Conservation (phyloP, 352 stramenopile genomes). For the Ophiocytium majus region DNA sequence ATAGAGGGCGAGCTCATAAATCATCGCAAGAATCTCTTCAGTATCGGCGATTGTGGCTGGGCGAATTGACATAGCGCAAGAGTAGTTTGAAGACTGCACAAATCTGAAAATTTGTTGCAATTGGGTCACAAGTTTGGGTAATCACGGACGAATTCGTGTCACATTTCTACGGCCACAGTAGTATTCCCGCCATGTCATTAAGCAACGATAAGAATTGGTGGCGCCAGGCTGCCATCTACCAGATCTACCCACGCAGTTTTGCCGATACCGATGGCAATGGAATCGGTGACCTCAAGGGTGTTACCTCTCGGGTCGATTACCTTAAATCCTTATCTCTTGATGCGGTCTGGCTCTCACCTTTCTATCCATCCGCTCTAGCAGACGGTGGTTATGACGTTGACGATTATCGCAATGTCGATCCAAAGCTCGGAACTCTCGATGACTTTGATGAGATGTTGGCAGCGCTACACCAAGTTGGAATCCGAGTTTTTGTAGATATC, state of each 20-base stretch:
- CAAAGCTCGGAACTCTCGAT: background rate
- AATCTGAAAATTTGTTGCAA: too few species aligned
- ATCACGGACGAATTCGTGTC: too few species aligned
- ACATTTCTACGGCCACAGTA: too few species aligned
- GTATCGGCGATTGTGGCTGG: too few species aligned
- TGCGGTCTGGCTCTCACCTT: background rate
- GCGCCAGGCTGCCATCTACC: background rate
- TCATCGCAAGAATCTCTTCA: too few species aligned
- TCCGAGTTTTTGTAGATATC: background rate
- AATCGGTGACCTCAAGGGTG: background rate
- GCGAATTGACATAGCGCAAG: too few species aligned
- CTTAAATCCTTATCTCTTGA: background rate
- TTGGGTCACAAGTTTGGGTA: too few species aligned
- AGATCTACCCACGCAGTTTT: conserved; percentile 11
- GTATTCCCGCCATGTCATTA: too few species aligned
- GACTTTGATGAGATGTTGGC: background rate
- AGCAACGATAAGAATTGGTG: too few species aligned
- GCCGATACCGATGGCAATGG: background rate
- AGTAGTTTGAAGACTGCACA: too few species aligned
- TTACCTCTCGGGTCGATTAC: background rate
- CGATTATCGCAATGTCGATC: conserved; percentile 4
- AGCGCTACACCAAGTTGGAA: background rate
- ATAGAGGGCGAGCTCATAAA: too few species aligned
- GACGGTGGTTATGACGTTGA: background rate
- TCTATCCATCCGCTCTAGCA: background rate